Conservation (phyloP, 176 grass and related monocot genomes). For the Canna indica region DNA sequence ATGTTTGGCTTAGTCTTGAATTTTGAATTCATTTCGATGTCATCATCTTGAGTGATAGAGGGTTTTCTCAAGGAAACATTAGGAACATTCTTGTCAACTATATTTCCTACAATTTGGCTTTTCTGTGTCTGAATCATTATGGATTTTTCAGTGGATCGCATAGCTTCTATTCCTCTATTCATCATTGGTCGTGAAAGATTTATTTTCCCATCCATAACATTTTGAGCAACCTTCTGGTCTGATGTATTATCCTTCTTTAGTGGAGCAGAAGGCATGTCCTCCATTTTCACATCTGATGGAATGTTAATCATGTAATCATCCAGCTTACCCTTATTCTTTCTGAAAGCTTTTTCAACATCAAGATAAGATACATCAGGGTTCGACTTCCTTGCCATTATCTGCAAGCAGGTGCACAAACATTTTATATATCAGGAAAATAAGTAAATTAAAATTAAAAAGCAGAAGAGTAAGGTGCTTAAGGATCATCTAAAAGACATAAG, state of each 20-base stretch:
- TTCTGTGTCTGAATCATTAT: background rate
- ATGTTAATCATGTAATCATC: constrained; percentile 58
- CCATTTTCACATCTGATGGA: constrained; percentile 30
- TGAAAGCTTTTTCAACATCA: constrained; percentile 59
- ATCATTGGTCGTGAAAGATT: constrained; percentile 7
- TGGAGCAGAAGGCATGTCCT: constrained; percentile 20
- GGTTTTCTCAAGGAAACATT: constrained; percentile 65
- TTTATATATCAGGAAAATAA: background rate
- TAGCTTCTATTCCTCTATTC: constrained; percentile 4
- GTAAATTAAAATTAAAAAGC: background rate
- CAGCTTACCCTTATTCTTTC: constrained; percentile 46
- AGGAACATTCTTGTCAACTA: constrained; percentile 7
- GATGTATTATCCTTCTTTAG: constrained; percentile 7
- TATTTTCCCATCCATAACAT: background rate
- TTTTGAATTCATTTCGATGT: constrained; percentile 45
- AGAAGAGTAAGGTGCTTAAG: background rate
- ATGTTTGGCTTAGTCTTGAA: constrained; percentile 49
- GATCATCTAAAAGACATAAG: background rate
- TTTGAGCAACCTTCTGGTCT: background rate
- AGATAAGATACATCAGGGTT: constrained; percentile 66
- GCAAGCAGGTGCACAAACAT: constrained; percentile 7
- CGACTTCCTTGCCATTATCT: constrained; percentile 80
- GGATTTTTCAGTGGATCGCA: constrained; percentile 7
- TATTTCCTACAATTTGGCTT: constrained; percentile 2
- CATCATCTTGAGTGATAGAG: constrained; percentile 39